Conservation (phyloP, 306 rosid species). For the Lagenaria siceraria region DNA sequence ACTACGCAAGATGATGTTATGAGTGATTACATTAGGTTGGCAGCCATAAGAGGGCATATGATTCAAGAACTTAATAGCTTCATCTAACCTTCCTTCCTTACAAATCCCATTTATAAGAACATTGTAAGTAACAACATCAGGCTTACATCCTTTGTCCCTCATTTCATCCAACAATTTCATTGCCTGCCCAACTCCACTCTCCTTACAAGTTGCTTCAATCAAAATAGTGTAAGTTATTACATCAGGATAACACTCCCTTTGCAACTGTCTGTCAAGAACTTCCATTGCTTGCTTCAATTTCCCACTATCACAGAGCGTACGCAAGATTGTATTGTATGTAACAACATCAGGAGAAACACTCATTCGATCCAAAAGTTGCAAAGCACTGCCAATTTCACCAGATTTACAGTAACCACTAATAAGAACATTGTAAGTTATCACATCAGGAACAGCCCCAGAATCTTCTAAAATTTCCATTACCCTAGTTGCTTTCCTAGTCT, state of each 20-base stretch:
- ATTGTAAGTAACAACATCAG: conserved; percentile 82
- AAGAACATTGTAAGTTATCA: conserved; percentile 71
- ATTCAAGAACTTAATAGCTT: conserved; percentile 60
- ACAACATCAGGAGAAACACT: conserved; percentile 81
- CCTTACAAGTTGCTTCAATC: conserved; percentile 91
- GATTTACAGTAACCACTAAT: conserved; percentile 73
- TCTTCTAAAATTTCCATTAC: conserved; percentile 61
- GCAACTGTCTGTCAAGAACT: conserved; percentile 65
- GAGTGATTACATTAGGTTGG: conserved; percentile 68
- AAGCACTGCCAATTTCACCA: conserved; percentile 70
- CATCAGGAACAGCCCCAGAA: conserved; percentile 77
- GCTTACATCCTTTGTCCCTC: conserved; percentile 72
- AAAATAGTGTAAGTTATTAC: conserved; percentile 78
- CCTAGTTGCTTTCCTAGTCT: conserved; percentile 55
- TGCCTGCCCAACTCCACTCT: conserved; percentile 72
- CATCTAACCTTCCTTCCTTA: conserved; percentile 79
- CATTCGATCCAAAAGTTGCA: conserved; percentile 70
- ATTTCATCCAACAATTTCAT: conserved; percentile 87
- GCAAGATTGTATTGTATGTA: conserved; percentile 69
- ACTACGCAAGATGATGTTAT: conserved; percentile 75
- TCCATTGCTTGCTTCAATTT: conserved; percentile 79
- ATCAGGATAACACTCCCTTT: conserved; percentile 79
- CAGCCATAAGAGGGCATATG: conserved; percentile 54
- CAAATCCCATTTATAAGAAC: conserved; percentile 90
- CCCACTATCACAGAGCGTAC: conserved; percentile 68